Evolutionary conservation across 202 grass and related monocot species (phyloP), one percentile per base, ranked within the genome.

Genomic region (Cymbopogon flexuosus): DNA sequence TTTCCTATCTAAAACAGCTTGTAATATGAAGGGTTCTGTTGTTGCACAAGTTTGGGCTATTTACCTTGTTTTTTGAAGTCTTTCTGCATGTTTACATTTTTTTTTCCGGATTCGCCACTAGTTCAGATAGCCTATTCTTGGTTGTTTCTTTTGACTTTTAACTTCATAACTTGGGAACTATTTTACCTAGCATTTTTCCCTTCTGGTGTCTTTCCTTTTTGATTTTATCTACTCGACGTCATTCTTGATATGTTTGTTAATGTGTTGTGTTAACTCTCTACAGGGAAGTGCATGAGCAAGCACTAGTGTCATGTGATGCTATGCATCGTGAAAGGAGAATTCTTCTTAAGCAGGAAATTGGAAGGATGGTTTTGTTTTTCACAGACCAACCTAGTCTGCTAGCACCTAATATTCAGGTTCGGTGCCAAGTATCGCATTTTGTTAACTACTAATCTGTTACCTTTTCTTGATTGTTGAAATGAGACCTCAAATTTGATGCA

Each of bases 331-430:
- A 97, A 91, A 93, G 95, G 79, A 91, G 95, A 84, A 97, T 93
- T 91, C 81, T 97, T 71, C 87, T 97, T 62, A 97, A 97, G 70
- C 95, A 97, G 70, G 95, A 97, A 81, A 89, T 97, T 89, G 90
- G 89, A 84, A 86, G 95, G 64, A 97, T 97, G 95, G 95, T 97
- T 86, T 87, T 94, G 40, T 97, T 97, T 89, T 97, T 97, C 65
- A 89, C 92, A 45, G 95, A 97, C 85, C 95, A 97, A 84, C 95
- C 95, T 87, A 97, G 95, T 87, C 89, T 97, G 70, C 77, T 97
- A 54, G 95, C 95, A 18, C 95, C 95, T 40, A 97, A 97, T 86
- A 94, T 97, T 68, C 95, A 97, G 92, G 95, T 97, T 83, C 45
- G 21, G 18, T 88, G 29, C 37, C 34, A 73, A 73, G 8, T 89